Evolutionary conservation across 441 rosid species (phyloP), one percentile per base, ranked within the genome.

Genomic region (Jatropha podagrica): DNA sequence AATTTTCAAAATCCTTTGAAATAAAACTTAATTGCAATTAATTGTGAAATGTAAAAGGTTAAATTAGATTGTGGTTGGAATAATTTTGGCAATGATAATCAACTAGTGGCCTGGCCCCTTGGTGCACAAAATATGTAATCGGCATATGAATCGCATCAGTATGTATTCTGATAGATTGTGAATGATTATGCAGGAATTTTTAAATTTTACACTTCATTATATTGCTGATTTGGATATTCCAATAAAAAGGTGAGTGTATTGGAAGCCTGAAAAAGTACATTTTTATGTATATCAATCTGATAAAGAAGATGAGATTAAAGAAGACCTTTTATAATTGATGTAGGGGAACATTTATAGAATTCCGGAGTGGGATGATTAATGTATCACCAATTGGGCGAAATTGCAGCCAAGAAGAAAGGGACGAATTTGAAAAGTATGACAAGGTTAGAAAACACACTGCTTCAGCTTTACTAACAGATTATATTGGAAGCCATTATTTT

Each of bases 331-430:
- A 75, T 69, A 62, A 75, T 82, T 65, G 65, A 10, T 77, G 67
- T 52, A 96, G 99, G 87, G 99, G 99, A 77, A 96, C 99, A 68
- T 96, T 96, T 77, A 91, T 96, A 59, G 99, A 96, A 79, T 96
- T 96, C 84, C 90, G 98, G 65, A 96, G 88, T 84, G 99, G 99
- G 64, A 96, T 94, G 99, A 79, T 96, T 75, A 96, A 96, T 80
- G 95, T 96, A 74, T 96, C 97, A 74, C 99, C 99, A 46, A 96
- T 96, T 81, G 98, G 99, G 42, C 90, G 95, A 72, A 96, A 96
- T 86, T 96, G 99, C 87, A 96, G 97, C 89, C 99, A 92, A 82
- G 97, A 96, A 86, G 99, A 96, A 89, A 92, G 99, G 81, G 99
- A 89, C 2, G 98, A 96, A 65, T 96, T 91, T 61, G 99, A 90